phyloP scores from a whole-genome alignment of 306 rosid species.

The cucumber (Cucumis sativus) region DNA sequence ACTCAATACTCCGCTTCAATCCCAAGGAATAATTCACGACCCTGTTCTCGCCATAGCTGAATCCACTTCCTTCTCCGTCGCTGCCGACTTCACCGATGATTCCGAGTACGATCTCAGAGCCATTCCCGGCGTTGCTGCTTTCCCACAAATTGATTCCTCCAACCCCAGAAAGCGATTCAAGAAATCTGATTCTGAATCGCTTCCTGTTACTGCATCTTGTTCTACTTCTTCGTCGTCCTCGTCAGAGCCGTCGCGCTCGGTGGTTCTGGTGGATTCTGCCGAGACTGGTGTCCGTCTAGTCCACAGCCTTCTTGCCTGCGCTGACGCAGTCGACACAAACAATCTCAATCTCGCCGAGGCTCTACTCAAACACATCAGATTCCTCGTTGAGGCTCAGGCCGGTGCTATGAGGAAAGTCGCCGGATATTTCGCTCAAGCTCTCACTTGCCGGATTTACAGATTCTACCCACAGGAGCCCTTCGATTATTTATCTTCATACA shows the following conservation, averaged over 20 bases:
- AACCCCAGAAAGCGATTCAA: conserved; percentile 28
- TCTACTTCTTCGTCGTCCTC: neutral
- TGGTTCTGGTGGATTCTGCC: conserved; percentile 50
- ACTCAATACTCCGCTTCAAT: conserved; percentile 27
- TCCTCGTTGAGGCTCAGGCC: conserved; percentile 49
- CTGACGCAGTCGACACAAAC: conserved; percentile 55
- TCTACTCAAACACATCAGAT: conserved; percentile 39
- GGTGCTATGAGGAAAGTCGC: conserved; percentile 84
- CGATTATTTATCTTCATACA: conserved; percentile 24
- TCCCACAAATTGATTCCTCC: neutral
- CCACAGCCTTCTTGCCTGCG: conserved; percentile 74
- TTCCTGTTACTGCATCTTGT: neutral
- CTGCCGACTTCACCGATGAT: conserved; percentile 32
- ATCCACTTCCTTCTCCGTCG: neutral
- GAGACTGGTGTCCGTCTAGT: conserved; percentile 77
- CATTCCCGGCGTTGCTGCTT: conserved; percentile 66
- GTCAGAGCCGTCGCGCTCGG: conserved; percentile 38
- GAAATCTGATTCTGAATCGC: conserved; percentile 1
- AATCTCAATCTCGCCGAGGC: conserved; percentile 50
- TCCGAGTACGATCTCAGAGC: conserved; percentile 76
- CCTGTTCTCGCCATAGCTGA: conserved; percentile 11
- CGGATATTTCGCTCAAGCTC: conserved; percentile 51
- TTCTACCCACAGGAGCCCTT: conserved; percentile 29
- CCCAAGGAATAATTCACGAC: conserved; percentile 17
- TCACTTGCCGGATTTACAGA: conserved; percentile 43